Base-by-base conservation (phyloP, 352 stramenopile genomes). In the Bremia lactucae region DNA sequence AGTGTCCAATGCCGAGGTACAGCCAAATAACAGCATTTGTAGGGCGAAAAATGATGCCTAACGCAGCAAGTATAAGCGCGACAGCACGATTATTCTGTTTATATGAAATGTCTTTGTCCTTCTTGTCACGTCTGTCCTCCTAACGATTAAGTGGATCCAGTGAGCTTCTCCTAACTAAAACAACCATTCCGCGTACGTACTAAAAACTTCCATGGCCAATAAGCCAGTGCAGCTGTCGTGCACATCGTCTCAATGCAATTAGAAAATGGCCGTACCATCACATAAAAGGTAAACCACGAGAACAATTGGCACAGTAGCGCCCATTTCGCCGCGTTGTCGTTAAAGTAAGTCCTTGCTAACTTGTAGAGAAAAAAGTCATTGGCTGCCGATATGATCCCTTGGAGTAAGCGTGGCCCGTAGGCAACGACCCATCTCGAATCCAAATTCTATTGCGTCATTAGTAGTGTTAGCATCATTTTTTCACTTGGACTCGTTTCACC, bases 241-340 rank as follows among this genome's bases (percentile, higher is more conserved):
- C 73, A 87, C 36, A 90, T 33, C 3, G 77, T 83, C 55, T 94
- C 82, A 16, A 90, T 65, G 31, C 72, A 86, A 44, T 92, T 94
- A 15, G 82, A 94, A 44, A 81, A 94, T 22, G 82, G 82, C 8
- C 82, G 73, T 25, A 92, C 78, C 62, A 87, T 81, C 10, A 72
- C 70, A 59, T 87, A 94, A 43, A 88, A 91, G 31, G 68, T 72
- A 36, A 94, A 94, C 79, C 79, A 94, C 25, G 74, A 91, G 20
- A 75, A 72, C 13, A 92, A 28, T 7, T 83, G 70, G 44, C 74
- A 89, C 20, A 91, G 48, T 10, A 94, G 45, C 18, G 77, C 55
- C 72, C 74, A 89, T 22, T 78, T 75, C 46, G 80, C 77, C 11
- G 65, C 42, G 26, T 62, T 70, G 18, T 48, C 64, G 42, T 84